These are phyloP conservation scores for Neoarthrinium moseri DNA, from an alignment of 2,329 filamentous ascomycete genomes.

Conservation along the genomic window DNA sequence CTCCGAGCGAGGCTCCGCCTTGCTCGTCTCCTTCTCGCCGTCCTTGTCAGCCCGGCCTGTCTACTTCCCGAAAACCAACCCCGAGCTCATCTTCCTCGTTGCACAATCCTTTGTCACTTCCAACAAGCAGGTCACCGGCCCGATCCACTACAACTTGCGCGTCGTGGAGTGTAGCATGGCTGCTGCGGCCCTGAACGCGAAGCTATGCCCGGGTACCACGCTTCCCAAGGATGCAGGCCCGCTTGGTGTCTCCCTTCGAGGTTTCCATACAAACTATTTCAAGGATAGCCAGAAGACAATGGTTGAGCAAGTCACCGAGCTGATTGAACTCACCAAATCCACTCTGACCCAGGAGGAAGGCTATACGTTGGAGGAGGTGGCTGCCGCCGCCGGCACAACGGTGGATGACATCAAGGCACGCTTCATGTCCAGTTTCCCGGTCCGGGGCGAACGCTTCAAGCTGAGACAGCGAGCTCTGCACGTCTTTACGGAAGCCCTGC, in stretches of 20 bases:
- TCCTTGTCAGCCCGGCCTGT: slow-evolving; percentile 74
- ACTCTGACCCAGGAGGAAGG: slow-evolving; percentile 77
- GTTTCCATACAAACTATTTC: slow-evolving; percentile 85
- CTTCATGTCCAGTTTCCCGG: slow-evolving; percentile 86
- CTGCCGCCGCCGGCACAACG: slow-evolving; percentile 65
- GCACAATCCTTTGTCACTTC: slow-evolving; percentile 92
- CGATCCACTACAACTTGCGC: slow-evolving; percentile 92
- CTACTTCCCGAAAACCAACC: slow-evolving; percentile 75
- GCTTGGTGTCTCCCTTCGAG: slow-evolving; percentile 77
- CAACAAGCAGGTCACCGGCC: slow-evolving; percentile 92
- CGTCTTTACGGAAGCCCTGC: slow-evolving; percentile 84
- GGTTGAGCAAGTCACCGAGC: slow-evolving; percentile 68
- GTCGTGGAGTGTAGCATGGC: slow-evolving; percentile 95
- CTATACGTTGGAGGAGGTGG: slow-evolving; percentile 86
- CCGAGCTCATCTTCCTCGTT: slow-evolving; percentile 87
- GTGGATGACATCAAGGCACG: slow-evolving; percentile 70
- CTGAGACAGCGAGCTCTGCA: slow-evolving; percentile 85
- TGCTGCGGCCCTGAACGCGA: slow-evolving; percentile 64
- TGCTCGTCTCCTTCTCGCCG: slow-evolving; percentile 89
- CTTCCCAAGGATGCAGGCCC: slow-evolving; percentile 80
- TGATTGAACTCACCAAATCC: slow-evolving; percentile 68
- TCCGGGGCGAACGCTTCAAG: slow-evolving; percentile 84
- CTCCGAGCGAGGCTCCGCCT: slow-evolving; percentile 78
- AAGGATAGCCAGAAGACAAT: slow-evolving; percentile 48
- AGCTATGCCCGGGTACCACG: slow-evolving; percentile 54